Evolutionary conservation across 1,139 yeast genomes (phyloP).

Genomic region (Pichia sp.): DNA sequence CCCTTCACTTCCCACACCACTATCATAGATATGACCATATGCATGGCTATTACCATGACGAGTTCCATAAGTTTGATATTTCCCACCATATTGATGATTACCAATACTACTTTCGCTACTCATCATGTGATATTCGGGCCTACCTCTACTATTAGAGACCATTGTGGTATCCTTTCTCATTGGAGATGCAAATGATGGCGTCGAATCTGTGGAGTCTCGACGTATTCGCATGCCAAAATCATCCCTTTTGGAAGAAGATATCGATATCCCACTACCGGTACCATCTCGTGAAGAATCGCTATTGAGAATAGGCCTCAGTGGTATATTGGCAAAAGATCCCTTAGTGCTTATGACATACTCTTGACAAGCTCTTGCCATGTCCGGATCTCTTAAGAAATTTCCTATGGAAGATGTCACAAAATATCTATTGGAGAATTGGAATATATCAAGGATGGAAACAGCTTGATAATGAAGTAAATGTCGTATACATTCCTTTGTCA

Average conservation of each 20-base stretch:
- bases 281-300: no score
- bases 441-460: constrained; percentile 73
- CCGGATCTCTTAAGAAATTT: constrained; percentile 53
- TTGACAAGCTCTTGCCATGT: constrained; percentile 80
- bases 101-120: no score
- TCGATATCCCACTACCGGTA: no score
- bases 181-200: not conserved
- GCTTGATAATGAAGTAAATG: constrained; percentile 89
- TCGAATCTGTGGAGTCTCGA: no score
- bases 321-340: constrained; percentile 21
- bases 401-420: constrained; percentile 82
- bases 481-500: constrained; percentile 83
- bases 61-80: no score
- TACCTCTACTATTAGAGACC: not conserved
- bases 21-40: no score
- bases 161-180: not conserved
- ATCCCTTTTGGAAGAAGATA: not conserved
- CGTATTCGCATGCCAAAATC: not conserved
- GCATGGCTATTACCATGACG: no score
- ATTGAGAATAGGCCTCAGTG: no score
- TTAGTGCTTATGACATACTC: constrained; percentile 50
- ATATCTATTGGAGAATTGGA: constrained; percentile 82
- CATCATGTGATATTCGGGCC: no score
- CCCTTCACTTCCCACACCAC: no score
- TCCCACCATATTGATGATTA: no score